Evolutionary conservation across 495 filamentous ascomycete species (phyloP).

Genomic region (Hypomontagnella submonticulosa): DNA sequence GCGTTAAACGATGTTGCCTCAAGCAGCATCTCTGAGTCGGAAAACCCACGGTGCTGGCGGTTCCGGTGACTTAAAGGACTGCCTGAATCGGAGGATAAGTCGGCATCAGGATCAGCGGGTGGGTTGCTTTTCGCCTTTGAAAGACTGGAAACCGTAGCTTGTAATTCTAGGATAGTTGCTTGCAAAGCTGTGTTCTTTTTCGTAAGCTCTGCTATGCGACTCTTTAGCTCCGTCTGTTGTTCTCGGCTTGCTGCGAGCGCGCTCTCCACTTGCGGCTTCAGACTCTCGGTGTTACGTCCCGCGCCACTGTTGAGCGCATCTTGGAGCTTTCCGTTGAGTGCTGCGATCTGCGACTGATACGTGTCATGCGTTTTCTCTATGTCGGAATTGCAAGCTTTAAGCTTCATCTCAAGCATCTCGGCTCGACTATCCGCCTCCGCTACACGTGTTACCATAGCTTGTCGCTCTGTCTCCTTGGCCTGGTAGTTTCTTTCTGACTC

Average conservation of each 20-base stretch:
- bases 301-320: slow-evolving; percentile 48
- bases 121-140: slow-evolving; percentile 19
- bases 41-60: slow-evolving; percentile 48
- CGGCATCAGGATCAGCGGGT: slow-evolving; percentile 34
- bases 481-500: slow-evolving; percentile 67
- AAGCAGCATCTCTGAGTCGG: slow-evolving; percentile 49
- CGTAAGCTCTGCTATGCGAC: slow-evolving; percentile 53
- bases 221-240: slow-evolving; percentile 56
- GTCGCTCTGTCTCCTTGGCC: slow-evolving; percentile 64
- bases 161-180: slow-evolving; percentile 51
- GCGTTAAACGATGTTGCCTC: slow-evolving; percentile 50
- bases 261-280: slow-evolving; percentile 51
- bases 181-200: slow-evolving; percentile 56
- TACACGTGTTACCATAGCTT: slow-evolving; percentile 60
- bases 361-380: slow-evolving; percentile 54
- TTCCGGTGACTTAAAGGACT: slow-evolving; percentile 34
- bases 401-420: slow-evolving; percentile 60
- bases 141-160: slow-evolving; percentile 39
- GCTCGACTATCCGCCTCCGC: slow-evolving; percentile 63
- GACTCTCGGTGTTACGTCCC: slow-evolving; percentile 40
- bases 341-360: slow-evolving; percentile 59
- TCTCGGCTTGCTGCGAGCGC: slow-evolving; percentile 52
- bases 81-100: slow-evolving; percentile 39
- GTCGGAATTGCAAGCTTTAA: slow-evolving; percentile 65
- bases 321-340: slow-evolving; percentile 54